Base-by-base conservation (phyloP, 345 rosid species). In the Orychophragmus violaceus region DNA sequence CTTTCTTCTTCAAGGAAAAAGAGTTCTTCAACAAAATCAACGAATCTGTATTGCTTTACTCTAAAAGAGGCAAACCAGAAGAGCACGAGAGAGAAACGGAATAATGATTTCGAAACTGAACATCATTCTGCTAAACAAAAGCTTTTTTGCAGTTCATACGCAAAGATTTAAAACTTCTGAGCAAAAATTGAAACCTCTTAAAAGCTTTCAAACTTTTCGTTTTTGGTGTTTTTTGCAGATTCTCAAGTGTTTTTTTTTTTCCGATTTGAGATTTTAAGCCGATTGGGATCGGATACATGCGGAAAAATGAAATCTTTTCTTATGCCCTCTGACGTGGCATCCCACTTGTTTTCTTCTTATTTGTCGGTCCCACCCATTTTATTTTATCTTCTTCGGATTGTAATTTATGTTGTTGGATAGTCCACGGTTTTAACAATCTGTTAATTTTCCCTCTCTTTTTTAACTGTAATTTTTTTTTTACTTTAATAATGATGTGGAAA, bases 281-380 rank as follows among this genome's bases (percentile, higher is more conserved):
- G 58, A 67, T 53, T 67, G 73, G 64, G 59, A 60, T 74, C 62
- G 68, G 72, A 66, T 59, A 73, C 72, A 66, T 66, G 62, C 62
- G 63, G 42, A 60, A 66, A 74, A 52, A 74, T 67, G 33, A 67
- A 74, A 74, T 60, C 27, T 53, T 52, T 74, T 74, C 76, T 67
- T 66, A 60, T 74, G 73, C 63, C 62, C 0, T 67, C 24, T 74
- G 63, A 74, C 72, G 64, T 74, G 72, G 73, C 77, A 67, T 59
- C 68, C 77, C 73, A 74, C 69, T 74, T 42, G 73, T 59, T 66
- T 41, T 44, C 56, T 66, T 67, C 18, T 67, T 66, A n/a, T 64
- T 67, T 66, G 35, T 67, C 51, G 37, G 69, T 67, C 73, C 77
- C 73, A 53, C 77, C 16, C 4, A 8, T 17, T 18, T 53, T 35